Conservation (phyloP, 2,329 filamentous ascomycete genomes). For the Aspergillus puulaauensis region DNA sequence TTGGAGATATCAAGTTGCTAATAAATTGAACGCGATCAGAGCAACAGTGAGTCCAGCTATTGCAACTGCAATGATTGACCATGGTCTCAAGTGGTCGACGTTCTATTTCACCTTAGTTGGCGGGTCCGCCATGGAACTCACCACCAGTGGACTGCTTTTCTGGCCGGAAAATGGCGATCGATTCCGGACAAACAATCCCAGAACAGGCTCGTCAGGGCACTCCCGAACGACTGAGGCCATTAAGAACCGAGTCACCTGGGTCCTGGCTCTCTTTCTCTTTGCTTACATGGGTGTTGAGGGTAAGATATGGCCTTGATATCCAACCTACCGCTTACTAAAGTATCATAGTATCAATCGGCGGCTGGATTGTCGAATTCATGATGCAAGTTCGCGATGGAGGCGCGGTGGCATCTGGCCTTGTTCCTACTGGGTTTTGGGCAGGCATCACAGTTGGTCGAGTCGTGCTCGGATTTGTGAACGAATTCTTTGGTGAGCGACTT, state of each 20-base stretch:
- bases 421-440: slow-evolving; percentile 73
- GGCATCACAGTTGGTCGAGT: slow-evolving; percentile 71
- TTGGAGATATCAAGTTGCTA: neutral
- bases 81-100: slow-evolving; percentile 10
- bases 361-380: slow-evolving; percentile 80
- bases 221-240: slow-evolving; percentile 11
- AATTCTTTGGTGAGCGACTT: slow-evolving; percentile 66
- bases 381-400: slow-evolving; percentile 64
- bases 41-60: slow-evolving; percentile 14
- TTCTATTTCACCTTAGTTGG: slow-evolving; percentile 14
- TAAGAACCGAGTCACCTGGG: slow-evolving; percentile 10
- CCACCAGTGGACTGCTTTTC: slow-evolving; percentile 4
- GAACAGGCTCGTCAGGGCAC: neutral
- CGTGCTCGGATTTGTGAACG: slow-evolving; percentile 63
- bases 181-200: slow-evolving; percentile 10
- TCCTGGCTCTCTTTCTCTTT: slow-evolving; percentile 12
- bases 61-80: slow-evolving; percentile 12
- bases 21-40: neutral
- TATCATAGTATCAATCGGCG: slow-evolving; percentile 29
- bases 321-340: neutral
- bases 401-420: slow-evolving; percentile 66
- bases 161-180: slow-evolving; percentile 9
- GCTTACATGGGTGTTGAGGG: slow-evolving; percentile 75
- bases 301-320: slow-evolving; percentile 7
- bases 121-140: slow-evolving; percentile 9